phyloP scores from a whole-genome alignment of 2,329 filamentous ascomycete species.

The Epichloe typhina region DNA sequence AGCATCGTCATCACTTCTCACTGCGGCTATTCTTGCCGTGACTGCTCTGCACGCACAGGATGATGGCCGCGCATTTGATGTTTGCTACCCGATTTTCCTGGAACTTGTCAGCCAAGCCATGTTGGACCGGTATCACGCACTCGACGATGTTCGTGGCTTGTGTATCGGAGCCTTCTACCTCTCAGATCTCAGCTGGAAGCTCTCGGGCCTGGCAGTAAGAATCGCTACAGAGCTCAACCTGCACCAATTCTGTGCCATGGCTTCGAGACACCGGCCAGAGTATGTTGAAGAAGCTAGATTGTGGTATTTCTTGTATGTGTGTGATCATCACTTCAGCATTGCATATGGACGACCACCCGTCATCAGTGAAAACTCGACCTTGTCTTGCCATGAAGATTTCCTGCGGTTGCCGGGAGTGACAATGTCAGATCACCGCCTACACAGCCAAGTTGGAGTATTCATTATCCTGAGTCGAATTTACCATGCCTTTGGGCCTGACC shows the following conservation, averaged over 20 bases:
- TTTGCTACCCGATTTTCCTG: constrained; percentile 45
- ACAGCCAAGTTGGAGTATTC: constrained; percentile 47
- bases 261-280: constrained; percentile 28
- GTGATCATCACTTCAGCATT: constrained; percentile 53
- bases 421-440: constrained; percentile 39
- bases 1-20: constrained; percentile 17
- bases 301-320: constrained; percentile 52
- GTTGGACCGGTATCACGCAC: constrained; percentile 37
- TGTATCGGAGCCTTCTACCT: constrained; percentile 54
- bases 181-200: constrained; percentile 40
- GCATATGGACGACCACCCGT: constrained; percentile 46
- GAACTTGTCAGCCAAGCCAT: constrained; percentile 43
- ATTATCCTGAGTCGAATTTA: constrained; percentile 46
- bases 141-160: constrained; percentile 46
- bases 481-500: constrained; percentile 44
- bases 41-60: constrained; percentile 18
- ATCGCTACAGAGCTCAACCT: constrained; percentile 45
- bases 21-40: constrained; percentile 20
- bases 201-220: constrained; percentile 44
- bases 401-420: constrained; percentile 35
- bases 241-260: constrained; percentile 38
- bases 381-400: constrained; percentile 43
- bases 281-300: constrained; percentile 43
- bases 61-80: constrained; percentile 34
- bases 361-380: constrained; percentile 42